Conservation (phyloP, 2,329 filamentous ascomycete species). For the Penicillium sclerotiorum region DNA sequence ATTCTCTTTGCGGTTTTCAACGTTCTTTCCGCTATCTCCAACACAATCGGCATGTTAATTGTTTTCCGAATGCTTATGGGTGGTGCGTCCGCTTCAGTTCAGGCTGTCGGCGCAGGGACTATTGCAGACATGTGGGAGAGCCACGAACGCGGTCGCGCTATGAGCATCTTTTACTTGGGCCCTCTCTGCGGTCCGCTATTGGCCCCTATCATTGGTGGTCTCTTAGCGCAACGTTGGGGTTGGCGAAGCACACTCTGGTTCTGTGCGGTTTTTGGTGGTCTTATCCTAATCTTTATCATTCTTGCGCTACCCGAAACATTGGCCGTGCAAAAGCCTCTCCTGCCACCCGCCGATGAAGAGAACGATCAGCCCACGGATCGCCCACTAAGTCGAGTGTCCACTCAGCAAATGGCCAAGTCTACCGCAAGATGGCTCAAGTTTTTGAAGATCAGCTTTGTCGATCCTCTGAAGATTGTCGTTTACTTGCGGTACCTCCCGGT, state of each 20-base stretch:
- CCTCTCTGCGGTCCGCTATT: conserved; percentile 74
- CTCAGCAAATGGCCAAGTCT: conserved; percentile 62
- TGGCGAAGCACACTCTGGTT: conserved; percentile 83
- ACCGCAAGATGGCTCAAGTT: conserved; percentile 58
- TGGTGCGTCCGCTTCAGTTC: conserved; percentile 76
- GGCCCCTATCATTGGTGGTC: conserved; percentile 75
- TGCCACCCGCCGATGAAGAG: conserved; percentile 26
- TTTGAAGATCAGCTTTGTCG: conserved; percentile 66
- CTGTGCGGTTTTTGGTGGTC: conserved; percentile 67
- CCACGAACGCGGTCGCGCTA: conserved; percentile 72
- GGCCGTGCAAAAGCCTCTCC: conserved; percentile 31
- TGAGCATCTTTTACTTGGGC: conserved; percentile 81
- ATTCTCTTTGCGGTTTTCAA: conserved; percentile 71
- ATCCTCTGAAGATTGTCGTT: conserved; percentile 70
- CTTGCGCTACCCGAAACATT: conserved; percentile 51
- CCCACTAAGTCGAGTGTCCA: conserved; percentile 57
- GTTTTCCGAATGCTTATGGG: conserved; percentile 74
- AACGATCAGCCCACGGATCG: conserved; percentile 28
- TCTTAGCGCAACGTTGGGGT: conserved; percentile 66
- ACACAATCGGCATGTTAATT: conserved; percentile 74
- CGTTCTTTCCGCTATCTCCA: conserved; percentile 68
- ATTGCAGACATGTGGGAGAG: conserved; percentile 80
- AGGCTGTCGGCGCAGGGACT: conserved; percentile 80
- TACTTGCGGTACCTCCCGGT: conserved; percentile 77
- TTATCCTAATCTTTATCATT: conserved; percentile 44